Evolutionary conservation across 2,329 filamentous ascomycete genomes (phyloP), one percentile per base, ranked within the genome.

Genomic region (Neofusicoccum sp.): DNA sequence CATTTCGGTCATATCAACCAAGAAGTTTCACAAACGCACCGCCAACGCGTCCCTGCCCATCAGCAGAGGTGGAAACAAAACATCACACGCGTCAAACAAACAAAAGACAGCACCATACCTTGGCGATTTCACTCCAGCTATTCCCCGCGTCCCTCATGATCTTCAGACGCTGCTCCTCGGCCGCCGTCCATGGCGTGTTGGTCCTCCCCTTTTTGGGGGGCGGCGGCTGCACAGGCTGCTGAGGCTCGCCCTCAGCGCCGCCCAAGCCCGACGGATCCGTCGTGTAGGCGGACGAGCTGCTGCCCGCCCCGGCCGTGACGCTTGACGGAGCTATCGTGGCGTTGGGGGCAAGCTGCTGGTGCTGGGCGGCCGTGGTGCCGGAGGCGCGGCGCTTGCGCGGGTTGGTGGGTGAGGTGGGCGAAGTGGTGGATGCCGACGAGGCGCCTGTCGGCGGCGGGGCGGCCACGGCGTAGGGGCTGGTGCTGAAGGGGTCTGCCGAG

Each of bases 101-200:
- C 30, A 33, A 20, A 12, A 28, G 24, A 28, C 6, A 7, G 7
- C 44, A 41, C 57, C 57, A 64, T 69, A 96, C 93, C 87, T 98
- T 98, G 68, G 93, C 95, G 71, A 99, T 99, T 71, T 98, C 95
- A 51, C 91, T 96, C 95, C 95, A 99, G 71, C 90, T 96, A 68
- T 90, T 93, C 9, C 93, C 93, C 1, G 88, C 86, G 75, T 98
- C 95, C 69, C 95, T 85, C 91, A 99, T 96, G 66, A 89, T 86
- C 81, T 98, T 98, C 68, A 99, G 80, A 47, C 92, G 83, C 72
- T 93, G 86, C 76, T 99, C 95, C 75, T 99, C 95, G 34, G 90
- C 90, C 2, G 93, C 91, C 1, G 93, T 97, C 95, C 95, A 99
- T 0, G 95, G 95, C 2, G 95, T 99, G 73, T 99, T 99, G n/a